Percentiles rank a stretch among this genome's conserved stretches.
phyloP scores from a whole-genome alignment of 2,329 filamentous ascomycete genomes.

The Coleophoma eucalyptorum region DNA sequence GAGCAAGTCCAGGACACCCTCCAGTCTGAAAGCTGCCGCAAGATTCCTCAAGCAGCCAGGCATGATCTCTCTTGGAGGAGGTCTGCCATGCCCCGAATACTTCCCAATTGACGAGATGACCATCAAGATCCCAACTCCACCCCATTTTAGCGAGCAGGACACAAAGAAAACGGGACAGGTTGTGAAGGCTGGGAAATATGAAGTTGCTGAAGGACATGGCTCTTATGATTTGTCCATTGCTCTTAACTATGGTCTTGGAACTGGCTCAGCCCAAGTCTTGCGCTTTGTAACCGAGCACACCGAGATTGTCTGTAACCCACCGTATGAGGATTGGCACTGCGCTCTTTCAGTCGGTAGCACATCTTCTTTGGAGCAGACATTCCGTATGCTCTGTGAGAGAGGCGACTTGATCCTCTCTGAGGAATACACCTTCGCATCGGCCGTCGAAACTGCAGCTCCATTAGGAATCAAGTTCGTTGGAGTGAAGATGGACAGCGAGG shows the following conservation, averaged over 20 bases:
- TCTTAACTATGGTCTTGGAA: constrained; percentile 86
- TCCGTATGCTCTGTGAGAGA: constrained; percentile 73
- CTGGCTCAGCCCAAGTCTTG: constrained; percentile 77
- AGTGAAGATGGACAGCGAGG: constrained; percentile 60
- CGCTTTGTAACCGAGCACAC: constrained; percentile 90
- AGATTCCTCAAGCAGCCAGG: constrained; percentile 71
- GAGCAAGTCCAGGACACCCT: constrained; percentile 53
- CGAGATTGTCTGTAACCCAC: constrained; percentile 80
- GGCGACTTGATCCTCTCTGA: constrained; percentile 78
- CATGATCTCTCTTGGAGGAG: constrained; percentile 85
- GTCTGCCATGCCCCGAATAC: constrained; percentile 79
- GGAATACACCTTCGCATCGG: constrained; percentile 76
- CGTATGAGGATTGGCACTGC: constrained; percentile 85
- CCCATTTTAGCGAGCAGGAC: constrained; percentile 65
- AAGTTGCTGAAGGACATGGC: constrained; percentile 54
- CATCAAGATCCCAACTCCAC: constrained; percentile 65
- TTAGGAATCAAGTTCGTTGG: constrained; percentile 55
- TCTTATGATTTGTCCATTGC: constrained; percentile 73
- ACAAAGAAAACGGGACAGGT: constrained; percentile 52
- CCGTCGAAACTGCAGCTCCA: constrained; percentile 57
- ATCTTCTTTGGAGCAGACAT: constrained; percentile 72
- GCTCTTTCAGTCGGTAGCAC: constrained; percentile 81
- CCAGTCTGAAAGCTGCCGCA: constrained; percentile 75
- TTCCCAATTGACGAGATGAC: constrained; percentile 81
- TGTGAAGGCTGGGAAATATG: constrained; percentile 74